Base-by-base conservation (phyloP, 257 asterid genomes). In the Petunia secreta region DNA sequence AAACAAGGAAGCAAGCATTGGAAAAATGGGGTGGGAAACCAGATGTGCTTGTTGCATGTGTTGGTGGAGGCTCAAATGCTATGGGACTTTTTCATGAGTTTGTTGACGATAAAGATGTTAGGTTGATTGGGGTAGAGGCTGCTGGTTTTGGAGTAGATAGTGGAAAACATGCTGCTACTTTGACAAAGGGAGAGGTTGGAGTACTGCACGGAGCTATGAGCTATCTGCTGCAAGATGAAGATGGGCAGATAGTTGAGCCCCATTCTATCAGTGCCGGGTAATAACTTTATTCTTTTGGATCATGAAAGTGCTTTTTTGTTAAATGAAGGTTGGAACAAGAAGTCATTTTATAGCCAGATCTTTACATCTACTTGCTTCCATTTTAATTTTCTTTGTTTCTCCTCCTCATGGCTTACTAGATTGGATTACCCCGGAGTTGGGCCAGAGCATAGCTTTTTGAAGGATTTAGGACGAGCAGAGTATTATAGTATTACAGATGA, bases 241-340 rank as follows among this genome's bases (percentile, higher is more conserved):
- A 95, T 54, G 99, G 99, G 53, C 98, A 95, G 84, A 95, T 95
- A 64, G 53, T 92, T 50, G 99, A 93, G 91, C 99, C 99, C 69
- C 99, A 95, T 89, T 95, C 99, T n/a, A 92, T 93, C 4, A 93
- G 99, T 82, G 99, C 98, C 46, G 98, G 99, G 99, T 95, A 92
- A 81, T 59, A 43, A 40, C 16, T 13, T 75, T 4, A 25, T 71
- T 46, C 11, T 34, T 34, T 2, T 3, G 3, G n/a, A 59, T 48
- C 59, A 69, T 46, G 43, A 3, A 69, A 9, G 40, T 69, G 59
- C 6, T 53, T 44, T 68, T 50, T 68, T 68, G 57, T 44, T 68
- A 44, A 39, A 65, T 66, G 13, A 7, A 66, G 3, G 40, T 44
- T 68, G 46, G 53, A 71, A 4, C 46, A 48, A 43, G 44, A 48